phyloP scores from a whole-genome alignment of 129 eudicot genomes.

The Artemisia argyi region DNA sequence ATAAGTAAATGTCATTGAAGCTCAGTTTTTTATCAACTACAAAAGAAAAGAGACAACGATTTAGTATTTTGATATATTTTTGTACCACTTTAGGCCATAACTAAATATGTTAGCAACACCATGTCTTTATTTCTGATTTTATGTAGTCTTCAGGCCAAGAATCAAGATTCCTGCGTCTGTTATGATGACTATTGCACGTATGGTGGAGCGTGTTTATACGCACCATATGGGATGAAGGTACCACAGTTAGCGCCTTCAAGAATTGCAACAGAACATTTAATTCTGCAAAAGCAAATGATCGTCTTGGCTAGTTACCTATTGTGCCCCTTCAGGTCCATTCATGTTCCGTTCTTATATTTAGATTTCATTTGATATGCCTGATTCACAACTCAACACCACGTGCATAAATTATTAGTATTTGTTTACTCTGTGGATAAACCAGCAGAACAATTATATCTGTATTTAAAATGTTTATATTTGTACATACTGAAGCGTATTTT shows the following conservation, averaged over 20 bases:
- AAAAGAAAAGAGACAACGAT: no score
- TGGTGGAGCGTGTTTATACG: conserved; percentile 78
- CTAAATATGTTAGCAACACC: conserved; percentile 19
- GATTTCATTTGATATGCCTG: conserved; percentile 15
- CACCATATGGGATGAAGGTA: conserved; percentile 90
- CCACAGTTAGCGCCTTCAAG: conserved; percentile 97
- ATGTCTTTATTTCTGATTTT: conserved; percentile 59
- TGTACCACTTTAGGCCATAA: no score
- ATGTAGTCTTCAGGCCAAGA: conserved; percentile 88
- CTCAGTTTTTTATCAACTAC: no score
- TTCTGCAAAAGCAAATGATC: conserved; percentile 89
- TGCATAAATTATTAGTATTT: no score
- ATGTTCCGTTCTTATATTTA: conserved; percentile 3
- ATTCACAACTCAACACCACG: no score
- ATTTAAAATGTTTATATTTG: no score
- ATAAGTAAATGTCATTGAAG: no score
- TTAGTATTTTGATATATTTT: no score
- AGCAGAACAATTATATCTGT: no score
- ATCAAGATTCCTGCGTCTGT: conserved; percentile 75
- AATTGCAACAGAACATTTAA: conserved; percentile 78
- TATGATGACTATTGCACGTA: conserved; percentile 87
- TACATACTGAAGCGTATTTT: no score
- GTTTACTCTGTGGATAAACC: no score
- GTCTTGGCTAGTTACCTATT: conserved; percentile 87
- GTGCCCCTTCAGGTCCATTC: conserved; percentile 76